These are phyloP conservation scores for Darksidea phi DNA, from an alignment of 495 filamentous ascomycete genomes.

Conservation along the genomic window DNA sequence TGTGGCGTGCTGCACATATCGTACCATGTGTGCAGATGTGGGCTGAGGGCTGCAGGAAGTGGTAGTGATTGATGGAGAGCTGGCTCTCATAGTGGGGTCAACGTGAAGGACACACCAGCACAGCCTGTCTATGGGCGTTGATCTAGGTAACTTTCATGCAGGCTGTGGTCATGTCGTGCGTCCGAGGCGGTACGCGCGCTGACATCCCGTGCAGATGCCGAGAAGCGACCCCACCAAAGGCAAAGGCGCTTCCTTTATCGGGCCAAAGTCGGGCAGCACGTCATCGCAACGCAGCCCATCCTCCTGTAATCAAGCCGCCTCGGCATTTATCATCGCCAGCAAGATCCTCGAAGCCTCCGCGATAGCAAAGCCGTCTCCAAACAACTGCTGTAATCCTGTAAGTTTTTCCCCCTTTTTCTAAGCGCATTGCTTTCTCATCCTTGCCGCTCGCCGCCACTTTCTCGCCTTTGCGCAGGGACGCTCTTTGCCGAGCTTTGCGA, in stretches of 20 bases:
- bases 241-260: no score
- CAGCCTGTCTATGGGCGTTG: no score
- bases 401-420: slow-evolving; percentile 11
- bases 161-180: no score
- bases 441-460: not conserved
- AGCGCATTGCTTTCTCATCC: not conserved
- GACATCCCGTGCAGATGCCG: no score
- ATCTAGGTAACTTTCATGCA: no score
- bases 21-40: slow-evolving; percentile 10
- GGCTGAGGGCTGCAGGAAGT: not conserved
- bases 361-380: not conserved
- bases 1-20: not conserved
- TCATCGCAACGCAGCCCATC: slow-evolving; percentile 4
- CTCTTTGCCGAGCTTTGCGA: slow-evolving; percentile 20
- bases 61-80: not conserved
- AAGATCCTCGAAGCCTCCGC: not conserved
- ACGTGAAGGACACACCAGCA: no score
- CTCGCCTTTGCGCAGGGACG: slow-evolving; percentile 8
- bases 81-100: not conserved
- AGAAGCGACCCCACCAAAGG: no score
- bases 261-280: slow-evolving; percentile 13
- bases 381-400: slow-evolving; percentile 5
- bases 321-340: slow-evolving; percentile 20
- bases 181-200: no score
- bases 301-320: slow-evolving; percentile 10